Evolutionary conservation across 768 basidiomycete species (phyloP).

Genomic region (Boletus eberwhitei): DNA sequence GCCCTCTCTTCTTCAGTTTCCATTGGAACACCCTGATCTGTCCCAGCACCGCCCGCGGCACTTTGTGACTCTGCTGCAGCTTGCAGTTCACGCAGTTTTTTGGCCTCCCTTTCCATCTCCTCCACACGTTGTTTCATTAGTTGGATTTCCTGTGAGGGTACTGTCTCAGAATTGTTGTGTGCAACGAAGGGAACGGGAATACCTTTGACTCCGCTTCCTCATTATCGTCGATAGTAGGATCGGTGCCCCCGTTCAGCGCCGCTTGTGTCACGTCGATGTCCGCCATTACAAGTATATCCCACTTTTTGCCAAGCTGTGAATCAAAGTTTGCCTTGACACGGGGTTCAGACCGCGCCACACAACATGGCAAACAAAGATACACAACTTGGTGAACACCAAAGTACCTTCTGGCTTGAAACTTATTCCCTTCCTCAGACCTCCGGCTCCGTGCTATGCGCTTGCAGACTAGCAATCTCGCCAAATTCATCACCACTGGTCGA

Average conservation of each 20-base stretch:
- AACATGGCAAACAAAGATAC: slow-evolving; percentile 28
- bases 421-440: neutral
- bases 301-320: slow-evolving; percentile 8
- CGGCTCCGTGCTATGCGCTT: neutral
- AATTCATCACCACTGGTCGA: neutral
- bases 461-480: neutral
- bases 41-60: slow-evolving; percentile 42
- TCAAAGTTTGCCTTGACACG: slow-evolving; percentile 23
- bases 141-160: slow-evolving; percentile 65
- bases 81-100: slow-evolving; percentile 82
- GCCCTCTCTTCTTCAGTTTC: slow-evolving; percentile 85
- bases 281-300: slow-evolving; percentile 40
- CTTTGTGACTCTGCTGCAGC: slow-evolving; percentile 66
- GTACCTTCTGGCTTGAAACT: neutral
- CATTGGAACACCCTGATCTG: slow-evolving; percentile 49
- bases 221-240: slow-evolving; percentile 46
- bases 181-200: slow-evolving; percentile 7
- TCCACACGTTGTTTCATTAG: slow-evolving; percentile 90
- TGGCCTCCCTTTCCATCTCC: slow-evolving; percentile 91
- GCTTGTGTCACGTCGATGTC: slow-evolving; percentile 48
- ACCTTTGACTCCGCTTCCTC: slow-evolving; percentile 68
- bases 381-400: slow-evolving; percentile 9
- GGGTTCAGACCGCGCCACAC: slow-evolving; percentile 18
- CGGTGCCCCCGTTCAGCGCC: slow-evolving; percentile 30
- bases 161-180: slow-evolving; percentile 11